Evolutionary conservation across 2,329 filamentous ascomycete genomes (phyloP).

Genomic region (Xylariaceae sp.): DNA sequence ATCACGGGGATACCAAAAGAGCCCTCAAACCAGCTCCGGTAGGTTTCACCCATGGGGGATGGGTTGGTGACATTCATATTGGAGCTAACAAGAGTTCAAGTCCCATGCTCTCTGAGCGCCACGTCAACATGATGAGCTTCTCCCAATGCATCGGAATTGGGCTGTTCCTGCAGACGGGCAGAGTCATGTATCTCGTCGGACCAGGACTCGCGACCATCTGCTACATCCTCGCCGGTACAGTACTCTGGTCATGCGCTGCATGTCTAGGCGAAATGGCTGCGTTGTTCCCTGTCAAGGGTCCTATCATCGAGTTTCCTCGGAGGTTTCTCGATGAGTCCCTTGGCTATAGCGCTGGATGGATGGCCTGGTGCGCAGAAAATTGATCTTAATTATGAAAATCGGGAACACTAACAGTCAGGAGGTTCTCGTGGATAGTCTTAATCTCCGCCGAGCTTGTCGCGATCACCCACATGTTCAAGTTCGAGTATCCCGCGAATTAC

Average conservation of each 20-base stretch:
- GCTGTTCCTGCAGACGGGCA: constrained; percentile 32
- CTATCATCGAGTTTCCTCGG: constrained; percentile 34
- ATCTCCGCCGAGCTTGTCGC: constrained; percentile 4
- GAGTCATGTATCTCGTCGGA: constrained; percentile 32
- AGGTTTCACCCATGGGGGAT: not conserved
- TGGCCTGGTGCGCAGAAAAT: not conserved
- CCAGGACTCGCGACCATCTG: constrained; percentile 32
- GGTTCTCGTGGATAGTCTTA: constrained; percentile 4
- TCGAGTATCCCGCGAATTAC: constrained; percentile 1
- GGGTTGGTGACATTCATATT: not conserved
- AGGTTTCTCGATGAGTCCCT: constrained; percentile 37
- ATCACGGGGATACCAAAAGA: constrained; percentile 1
- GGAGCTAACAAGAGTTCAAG: not conserved
- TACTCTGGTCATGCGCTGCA: constrained; percentile 33
- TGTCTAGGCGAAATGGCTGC: constrained; percentile 35
- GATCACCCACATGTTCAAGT: constrained; percentile 3
- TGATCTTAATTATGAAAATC: not conserved
- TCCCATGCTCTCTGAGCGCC: constrained; percentile 3
- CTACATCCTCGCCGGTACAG: constrained; percentile 29
- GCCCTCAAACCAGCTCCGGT: constrained; percentile 5
- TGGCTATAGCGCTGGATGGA: constrained; percentile 13
- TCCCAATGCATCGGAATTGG: constrained; percentile 31
- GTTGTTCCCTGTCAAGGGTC: constrained; percentile 34
- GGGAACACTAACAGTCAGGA: not conserved
- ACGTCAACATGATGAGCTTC: constrained; percentile 26